Percentiles rank a stretch among this genome's conserved stretches.
phyloP scores from a whole-genome alignment of 257 asterid genomes.

The Primulina tabacum region DNA sequence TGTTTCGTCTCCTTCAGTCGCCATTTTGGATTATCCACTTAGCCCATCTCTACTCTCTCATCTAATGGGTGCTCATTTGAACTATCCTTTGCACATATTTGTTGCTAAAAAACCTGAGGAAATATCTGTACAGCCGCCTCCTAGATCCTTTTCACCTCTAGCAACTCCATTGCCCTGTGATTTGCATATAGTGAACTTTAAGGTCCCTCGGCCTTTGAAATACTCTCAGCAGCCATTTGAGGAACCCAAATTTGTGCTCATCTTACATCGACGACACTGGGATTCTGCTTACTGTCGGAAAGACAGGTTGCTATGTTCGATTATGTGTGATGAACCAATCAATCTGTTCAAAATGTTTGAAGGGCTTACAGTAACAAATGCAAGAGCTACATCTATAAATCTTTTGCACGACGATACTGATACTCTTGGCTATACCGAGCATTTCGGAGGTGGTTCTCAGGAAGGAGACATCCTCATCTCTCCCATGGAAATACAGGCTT shows the following conservation, averaged over 20 bases:
- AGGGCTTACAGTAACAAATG: constrained; percentile 55
- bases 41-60: constrained; percentile 95
- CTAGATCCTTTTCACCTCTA: constrained; percentile 87
- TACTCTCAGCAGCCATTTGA: constrained; percentile 59
- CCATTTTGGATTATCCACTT: constrained; percentile 37
- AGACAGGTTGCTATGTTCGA: constrained; percentile 66
- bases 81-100: constrained; percentile 38
- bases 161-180: constrained; percentile 78
- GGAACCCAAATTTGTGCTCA: constrained; percentile 59
- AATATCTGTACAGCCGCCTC: constrained; percentile 93
- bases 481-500: constrained; percentile 97
- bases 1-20: constrained; percentile 39
- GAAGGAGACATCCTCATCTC: constrained; percentile 82
- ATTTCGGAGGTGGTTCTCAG: constrained; percentile 62
- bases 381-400: constrained; percentile 70
- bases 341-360: constrained; percentile 77
- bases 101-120: constrained; percentile 73
- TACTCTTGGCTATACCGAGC: constrained; percentile 68
- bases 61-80: constrained; percentile 74
- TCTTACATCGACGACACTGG: constrained; percentile 68
- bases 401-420: constrained; percentile 79
- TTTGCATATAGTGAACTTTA: constrained; percentile 76
- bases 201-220: constrained; percentile 77
- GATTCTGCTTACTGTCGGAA: constrained; percentile 66
- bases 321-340: constrained; percentile 60